A percentile compares a stretch with the other conserved stretches of the same genome.
phyloP scores from a whole-genome alignment of 2,329 filamentous ascomycete genomes.

The Diaporthe ilicicola region DNA sequence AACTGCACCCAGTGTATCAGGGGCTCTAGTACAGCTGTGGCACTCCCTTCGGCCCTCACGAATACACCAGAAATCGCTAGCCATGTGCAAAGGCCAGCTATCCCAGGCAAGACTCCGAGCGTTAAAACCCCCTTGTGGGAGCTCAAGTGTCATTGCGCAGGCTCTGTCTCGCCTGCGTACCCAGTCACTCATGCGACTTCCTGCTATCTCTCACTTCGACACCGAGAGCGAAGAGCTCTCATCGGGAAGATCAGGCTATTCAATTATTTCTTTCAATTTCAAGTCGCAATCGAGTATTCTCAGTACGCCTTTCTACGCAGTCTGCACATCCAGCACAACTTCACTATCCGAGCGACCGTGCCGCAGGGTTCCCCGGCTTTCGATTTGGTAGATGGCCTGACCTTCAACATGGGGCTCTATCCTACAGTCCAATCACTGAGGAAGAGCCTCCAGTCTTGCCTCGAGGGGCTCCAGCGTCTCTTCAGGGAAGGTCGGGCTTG shows the following conservation, averaged over 20 bases:
- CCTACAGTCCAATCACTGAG: not conserved
- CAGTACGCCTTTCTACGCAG: not conserved
- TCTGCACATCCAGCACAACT: not conserved
- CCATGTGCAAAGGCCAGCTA: too few relatives aligned
- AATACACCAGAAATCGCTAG: not conserved
- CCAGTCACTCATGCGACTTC: not conserved
- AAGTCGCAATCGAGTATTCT: not conserved
- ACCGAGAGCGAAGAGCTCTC: not conserved
- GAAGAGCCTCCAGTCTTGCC: not conserved
- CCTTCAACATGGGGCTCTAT: not conserved
- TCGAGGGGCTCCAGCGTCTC: not conserved
- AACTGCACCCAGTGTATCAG: not conserved
- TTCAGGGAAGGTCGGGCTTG: conserved; percentile 3
- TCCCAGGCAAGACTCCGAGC: not conserved
- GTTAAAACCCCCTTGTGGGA: not conserved
- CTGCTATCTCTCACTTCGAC: not conserved
- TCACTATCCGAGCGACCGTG: not conserved
- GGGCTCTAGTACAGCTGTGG: not conserved
- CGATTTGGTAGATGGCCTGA: not conserved
- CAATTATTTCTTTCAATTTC: conserved; percentile 6
- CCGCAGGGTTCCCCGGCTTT: not conserved
- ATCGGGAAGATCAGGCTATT: not conserved
- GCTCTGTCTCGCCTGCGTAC: not conserved
- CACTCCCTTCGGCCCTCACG: not conserved
- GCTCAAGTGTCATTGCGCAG: not conserved